phyloP scores from a whole-genome alignment of 192 early-diverging fungal species.

The Spizellomyces punctatus region DNA sequence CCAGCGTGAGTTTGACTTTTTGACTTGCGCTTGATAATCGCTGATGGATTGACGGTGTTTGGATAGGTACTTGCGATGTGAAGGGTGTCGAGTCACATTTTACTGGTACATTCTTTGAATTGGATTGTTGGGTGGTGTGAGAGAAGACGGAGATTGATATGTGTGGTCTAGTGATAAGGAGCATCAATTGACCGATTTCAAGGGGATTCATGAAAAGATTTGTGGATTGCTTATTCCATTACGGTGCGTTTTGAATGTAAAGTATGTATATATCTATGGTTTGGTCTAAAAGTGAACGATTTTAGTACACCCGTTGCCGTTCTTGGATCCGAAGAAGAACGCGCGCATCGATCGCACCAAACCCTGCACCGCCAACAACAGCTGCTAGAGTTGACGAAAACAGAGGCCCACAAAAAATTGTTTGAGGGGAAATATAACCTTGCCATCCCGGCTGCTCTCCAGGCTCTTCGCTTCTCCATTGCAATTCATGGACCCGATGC shows the following conservation, averaged over 20 bases:
- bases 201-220: slow-evolving; percentile 59
- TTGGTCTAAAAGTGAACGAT: not conserved
- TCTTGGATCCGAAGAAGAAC: slow-evolving; percentile 61
- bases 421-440: slow-evolving; percentile 64
- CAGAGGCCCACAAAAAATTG: slow-evolving; percentile 59
- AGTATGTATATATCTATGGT: slow-evolving; percentile 50
- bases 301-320: slow-evolving; percentile 51
- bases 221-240: slow-evolving; percentile 51
- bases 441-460: slow-evolving; percentile 62
- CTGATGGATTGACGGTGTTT: not conserved
- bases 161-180: slow-evolving; percentile 48
- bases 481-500: slow-evolving; percentile 51
- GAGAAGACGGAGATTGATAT: too few relatives aligned
- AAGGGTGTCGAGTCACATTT: slow-evolving; percentile 58
- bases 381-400: slow-evolving; percentile 51
- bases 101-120: slow-evolving; percentile 46
- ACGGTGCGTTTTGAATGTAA: slow-evolving; percentile 39
- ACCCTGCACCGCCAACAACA: slow-evolving; percentile 46
- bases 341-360: slow-evolving; percentile 47
- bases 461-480: slow-evolving; percentile 60
- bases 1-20: slow-evolving; percentile 38
- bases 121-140: not conserved
- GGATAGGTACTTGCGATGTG: slow-evolving; percentile 54
- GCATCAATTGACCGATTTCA: slow-evolving; percentile 51
- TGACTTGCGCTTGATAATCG: too few relatives aligned